Conservation (phyloP, 2,329 filamentous ascomycete genomes). For the Diaporthe velutina region DNA sequence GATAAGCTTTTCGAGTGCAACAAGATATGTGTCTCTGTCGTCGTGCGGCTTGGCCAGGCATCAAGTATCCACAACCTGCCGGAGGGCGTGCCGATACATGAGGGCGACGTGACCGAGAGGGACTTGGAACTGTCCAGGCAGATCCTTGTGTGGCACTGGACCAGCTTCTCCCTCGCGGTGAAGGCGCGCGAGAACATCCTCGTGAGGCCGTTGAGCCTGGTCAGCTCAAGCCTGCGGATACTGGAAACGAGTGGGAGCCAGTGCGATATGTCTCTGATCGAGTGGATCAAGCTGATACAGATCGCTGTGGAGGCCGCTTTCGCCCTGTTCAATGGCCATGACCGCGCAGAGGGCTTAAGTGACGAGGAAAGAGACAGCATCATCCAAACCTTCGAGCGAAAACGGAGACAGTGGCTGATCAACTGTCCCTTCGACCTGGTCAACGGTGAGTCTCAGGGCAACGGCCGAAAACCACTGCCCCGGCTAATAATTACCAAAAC, state of each 20-base stretch:
- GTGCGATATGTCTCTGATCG: conserved; percentile 28
- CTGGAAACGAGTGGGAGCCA: conserved; percentile 26
- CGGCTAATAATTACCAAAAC: background rate
- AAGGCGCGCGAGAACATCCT: conserved; percentile 27
- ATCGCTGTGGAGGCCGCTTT: conserved; percentile 16
- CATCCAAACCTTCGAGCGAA: conserved; percentile 30
- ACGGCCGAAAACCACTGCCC: background rate
- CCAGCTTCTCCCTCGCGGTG: conserved; percentile 21
- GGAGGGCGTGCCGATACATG: background rate
- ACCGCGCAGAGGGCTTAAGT: conserved; percentile 8
- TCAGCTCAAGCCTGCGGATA: conserved; percentile 27
- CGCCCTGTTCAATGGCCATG: conserved; percentile 19
- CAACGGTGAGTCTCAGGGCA: conserved; percentile 16
- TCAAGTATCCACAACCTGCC: conserved; percentile 16
- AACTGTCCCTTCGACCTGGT: conserved; percentile 37
- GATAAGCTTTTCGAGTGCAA: background rate
- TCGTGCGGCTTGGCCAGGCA: conserved; percentile 18
- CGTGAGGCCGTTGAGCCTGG: conserved; percentile 3
- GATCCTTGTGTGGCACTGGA: conserved; percentile 36
- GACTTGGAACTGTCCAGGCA: conserved; percentile 29
- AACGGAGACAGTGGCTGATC: conserved; percentile 32
- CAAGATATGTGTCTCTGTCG: background rate
- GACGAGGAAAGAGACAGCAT: conserved; percentile 32
- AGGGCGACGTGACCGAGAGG: conserved; percentile 23
- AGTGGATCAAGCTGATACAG: conserved; percentile 32